Percentiles rank a stretch among this genome's conserved stretches.
These are phyloP conservation scores for Dianthus caryophyllus DNA, from an alignment of 148 eudicot genomes.

Conservation along the genomic window DNA sequence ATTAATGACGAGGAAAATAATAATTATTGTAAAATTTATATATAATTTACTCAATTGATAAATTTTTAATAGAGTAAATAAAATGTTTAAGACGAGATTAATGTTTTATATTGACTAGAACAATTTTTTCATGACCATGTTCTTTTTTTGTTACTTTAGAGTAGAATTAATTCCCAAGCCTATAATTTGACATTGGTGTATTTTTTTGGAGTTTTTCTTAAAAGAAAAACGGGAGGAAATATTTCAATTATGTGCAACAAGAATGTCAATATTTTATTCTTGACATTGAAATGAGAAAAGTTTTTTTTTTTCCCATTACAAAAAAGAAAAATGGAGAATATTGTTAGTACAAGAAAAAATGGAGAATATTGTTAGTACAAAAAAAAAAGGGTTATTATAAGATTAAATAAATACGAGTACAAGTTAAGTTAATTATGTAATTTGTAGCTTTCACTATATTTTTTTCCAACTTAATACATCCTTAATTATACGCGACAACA, in stretches of 20 bases:
- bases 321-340: not conserved
- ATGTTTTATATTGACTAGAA: too few species aligned
- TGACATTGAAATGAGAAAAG: not conserved
- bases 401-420: too few species aligned
- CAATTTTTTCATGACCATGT: constrained; percentile 19
- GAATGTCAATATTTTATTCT: constrained; percentile 10
- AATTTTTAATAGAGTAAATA: too few species aligned
- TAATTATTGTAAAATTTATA: too few species aligned
- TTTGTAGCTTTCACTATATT: too few species aligned
- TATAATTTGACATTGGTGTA: constrained; percentile 9
- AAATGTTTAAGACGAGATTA: too few species aligned
- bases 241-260: not conserved
- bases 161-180: constrained; percentile 28
- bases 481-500: too few species aligned
- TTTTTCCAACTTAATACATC: too few species aligned
- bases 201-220: not conserved
- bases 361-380: not conserved
- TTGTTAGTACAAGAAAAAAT: not conserved
- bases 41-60: too few species aligned
- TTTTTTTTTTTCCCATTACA: not conserved
- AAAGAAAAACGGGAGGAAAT: not conserved
- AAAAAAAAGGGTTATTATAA: not conserved
- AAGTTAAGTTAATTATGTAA: too few species aligned
- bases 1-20: too few species aligned
- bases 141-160: constrained; percentile 16